Base-by-base conservation (phyloP, 192 early-diverging fungal species). In the Pilaira anomala region DNA sequence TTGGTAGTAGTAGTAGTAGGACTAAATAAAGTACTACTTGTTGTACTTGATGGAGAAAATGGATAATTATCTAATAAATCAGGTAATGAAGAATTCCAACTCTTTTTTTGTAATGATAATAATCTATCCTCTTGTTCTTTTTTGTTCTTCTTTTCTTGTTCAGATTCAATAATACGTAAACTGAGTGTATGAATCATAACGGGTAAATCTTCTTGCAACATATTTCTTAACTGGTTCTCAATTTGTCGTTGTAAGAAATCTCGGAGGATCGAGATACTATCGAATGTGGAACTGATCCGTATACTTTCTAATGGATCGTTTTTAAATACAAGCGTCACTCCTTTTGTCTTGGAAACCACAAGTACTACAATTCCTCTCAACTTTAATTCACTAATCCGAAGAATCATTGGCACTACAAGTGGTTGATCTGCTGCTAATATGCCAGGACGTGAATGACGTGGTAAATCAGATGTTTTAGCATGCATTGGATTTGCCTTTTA, bases 241-340 rank as follows among this genome's bases (percentile, higher is more conserved):
- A 99, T 99, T 60, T 94, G 88, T 8, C 77, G 70, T 78, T 97
- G 95, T 42, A 99, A 70, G 75, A 97, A 92, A 3, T 86, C 71
- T 45, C 91, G 83, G 42, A 99, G 91, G 36, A 85, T 89, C 18
- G 92, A 86, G 33, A 98, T 86, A 66, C 88, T 86, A 65, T 99
- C 97, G 72, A 99, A 99, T 1, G 97, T 97, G n/a, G 93, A 96
- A 60, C 89, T 91, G 41, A 99, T 94, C 54, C 91, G 83, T 9
- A 99, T 89, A 0, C 86, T 88, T 46, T 98, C 95, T 24, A 99
- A 71, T 11, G 97, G 96, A 65, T 98, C 96, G 68, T 94, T 98
- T 67, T 97, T 95, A 68, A 99, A 98, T 16, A 93, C 94, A 48
- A 99, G 80, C 0, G 96, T 98, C 24, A 98, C 88, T 24, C 97